Percentiles rank a stretch among this genome's conserved stretches.
Conservation (phyloP, 2,329 filamentous ascomycete genomes). For the Mycogone perniciosa region DNA sequence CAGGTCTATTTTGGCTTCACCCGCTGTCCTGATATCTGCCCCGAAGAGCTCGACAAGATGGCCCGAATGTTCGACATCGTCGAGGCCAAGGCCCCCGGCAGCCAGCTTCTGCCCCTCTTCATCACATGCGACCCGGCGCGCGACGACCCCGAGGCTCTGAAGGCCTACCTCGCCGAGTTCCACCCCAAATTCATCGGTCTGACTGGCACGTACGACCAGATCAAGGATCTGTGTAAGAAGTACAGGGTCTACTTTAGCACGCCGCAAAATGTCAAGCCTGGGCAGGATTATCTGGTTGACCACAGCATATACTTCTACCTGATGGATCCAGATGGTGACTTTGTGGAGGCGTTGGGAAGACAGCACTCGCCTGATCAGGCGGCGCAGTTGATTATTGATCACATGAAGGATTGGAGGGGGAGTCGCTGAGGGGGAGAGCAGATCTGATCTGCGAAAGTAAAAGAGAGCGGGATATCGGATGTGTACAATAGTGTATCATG, state of each 20-base stretch:
- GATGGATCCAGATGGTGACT: constrained; percentile 98
- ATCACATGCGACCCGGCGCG: constrained; percentile 93
- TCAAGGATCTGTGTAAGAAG: constrained; percentile 90
- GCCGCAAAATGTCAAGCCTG: constrained; percentile 77
- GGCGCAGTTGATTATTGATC: constrained; percentile 74
- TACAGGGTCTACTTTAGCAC: constrained; percentile 98
- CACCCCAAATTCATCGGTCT: constrained; percentile 79
- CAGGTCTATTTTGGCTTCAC: constrained; percentile 98
- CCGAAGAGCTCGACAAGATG: constrained; percentile 99
- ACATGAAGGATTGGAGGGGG: constrained; percentile 60
- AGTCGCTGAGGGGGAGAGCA: not conserved
- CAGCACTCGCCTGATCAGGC: constrained; percentile 89
- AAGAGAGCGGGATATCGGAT: not conserved
- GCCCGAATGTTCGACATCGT: constrained; percentile 82
- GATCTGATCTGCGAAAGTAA: not conserved
- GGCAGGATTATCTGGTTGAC: constrained; percentile 95
- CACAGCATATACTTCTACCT: constrained; percentile 99
- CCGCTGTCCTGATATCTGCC: constrained; percentile 97
- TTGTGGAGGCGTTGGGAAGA: constrained; percentile 91
- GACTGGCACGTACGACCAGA: constrained; percentile 88
- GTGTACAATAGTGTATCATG: constrained; percentile 14
- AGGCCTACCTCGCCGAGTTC: constrained; percentile 84
- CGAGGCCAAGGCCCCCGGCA: constrained; percentile 42
- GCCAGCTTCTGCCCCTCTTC: constrained; percentile 69
- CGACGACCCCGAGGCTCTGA: constrained; percentile 78